These are phyloP conservation scores for Paracoccidioides lutzii DNA, from an alignment of 2,329 filamentous ascomycete genomes.

Conservation along the genomic window DNA sequence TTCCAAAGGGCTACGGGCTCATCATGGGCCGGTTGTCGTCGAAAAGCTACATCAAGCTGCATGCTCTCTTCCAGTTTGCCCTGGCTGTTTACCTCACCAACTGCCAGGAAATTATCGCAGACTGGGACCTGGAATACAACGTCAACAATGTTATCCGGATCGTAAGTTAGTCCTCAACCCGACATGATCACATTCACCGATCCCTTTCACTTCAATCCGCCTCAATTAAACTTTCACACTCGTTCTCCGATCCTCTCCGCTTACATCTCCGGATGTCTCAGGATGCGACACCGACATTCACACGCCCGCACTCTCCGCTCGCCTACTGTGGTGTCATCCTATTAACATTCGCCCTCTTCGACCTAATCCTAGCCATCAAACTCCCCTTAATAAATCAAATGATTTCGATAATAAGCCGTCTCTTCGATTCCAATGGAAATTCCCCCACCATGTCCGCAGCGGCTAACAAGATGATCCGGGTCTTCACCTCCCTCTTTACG, in stretches of 20 bases:
- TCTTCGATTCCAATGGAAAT: slow-evolving; percentile 8
- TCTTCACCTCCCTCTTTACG: slow-evolving; percentile 23
- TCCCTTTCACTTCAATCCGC: no score
- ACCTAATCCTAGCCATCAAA: slow-evolving; percentile 48
- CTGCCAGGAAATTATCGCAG: slow-evolving; percentile 56
- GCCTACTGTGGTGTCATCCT: slow-evolving; percentile 57
- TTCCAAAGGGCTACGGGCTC: slow-evolving; percentile 6
- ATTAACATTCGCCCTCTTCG: slow-evolving; percentile 50
- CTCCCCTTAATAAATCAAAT: slow-evolving; percentile 55
- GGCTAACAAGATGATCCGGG: slow-evolving; percentile 7
- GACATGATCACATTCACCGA: neutral
- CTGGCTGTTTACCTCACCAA: slow-evolving; percentile 73
- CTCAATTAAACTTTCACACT: neutral
- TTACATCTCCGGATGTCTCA: slow-evolving; percentile 7
- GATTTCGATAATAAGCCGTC: slow-evolving; percentile 38
- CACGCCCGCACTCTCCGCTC: slow-evolving; percentile 54
- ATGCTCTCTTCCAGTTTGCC: slow-evolving; percentile 75
- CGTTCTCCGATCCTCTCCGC: neutral
- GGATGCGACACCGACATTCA: slow-evolving; percentile 51
- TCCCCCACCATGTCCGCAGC: slow-evolving; percentile 1
- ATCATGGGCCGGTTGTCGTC: slow-evolving; percentile 71
- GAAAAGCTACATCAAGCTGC: slow-evolving; percentile 64
- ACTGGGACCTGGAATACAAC: slow-evolving; percentile 68
- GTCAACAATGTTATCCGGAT: slow-evolving; percentile 74
- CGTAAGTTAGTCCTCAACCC: slow-evolving; percentile 33